phyloP scores from a whole-genome alignment of 164 flowering plant species.

The Magnolia kwangsiensis region DNA sequence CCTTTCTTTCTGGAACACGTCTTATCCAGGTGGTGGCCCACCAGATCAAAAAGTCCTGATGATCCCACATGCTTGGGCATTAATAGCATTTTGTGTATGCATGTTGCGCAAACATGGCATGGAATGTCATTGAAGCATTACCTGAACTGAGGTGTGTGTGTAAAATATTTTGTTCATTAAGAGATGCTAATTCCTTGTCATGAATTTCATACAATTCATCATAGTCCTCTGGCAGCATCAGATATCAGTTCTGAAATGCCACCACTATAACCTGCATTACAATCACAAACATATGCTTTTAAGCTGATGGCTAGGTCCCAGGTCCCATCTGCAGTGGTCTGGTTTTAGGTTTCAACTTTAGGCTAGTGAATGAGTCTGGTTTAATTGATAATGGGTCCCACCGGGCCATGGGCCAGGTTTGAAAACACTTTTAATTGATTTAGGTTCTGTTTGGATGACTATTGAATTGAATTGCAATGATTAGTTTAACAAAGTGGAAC shows the following conservation, averaged over 20 bases:
- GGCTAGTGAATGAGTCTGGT: neutral
- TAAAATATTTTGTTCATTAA: constrained; percentile 22
- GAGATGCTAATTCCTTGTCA: constrained; percentile 23
- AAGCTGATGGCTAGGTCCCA: neutral
- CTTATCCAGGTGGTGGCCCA: too few species aligned
- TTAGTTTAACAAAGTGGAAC: too few species aligned
- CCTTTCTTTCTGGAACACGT: too few species aligned
- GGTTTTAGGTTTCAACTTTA: neutral
- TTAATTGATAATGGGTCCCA: neutral
- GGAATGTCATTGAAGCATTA: constrained; percentile 1
- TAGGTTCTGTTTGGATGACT: too few species aligned
- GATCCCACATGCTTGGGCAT: too few species aligned
- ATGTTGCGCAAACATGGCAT: too few species aligned
- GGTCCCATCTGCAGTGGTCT: neutral
- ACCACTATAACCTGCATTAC: constrained; percentile 45
- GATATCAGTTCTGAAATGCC: constrained; percentile 38
- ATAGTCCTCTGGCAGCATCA: constrained; percentile 34
- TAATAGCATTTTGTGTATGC: too few species aligned
- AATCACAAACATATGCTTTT: neutral
- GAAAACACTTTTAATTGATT: neutral
- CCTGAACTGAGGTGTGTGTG: constrained; percentile 61
- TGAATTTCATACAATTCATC: constrained; percentile 43
- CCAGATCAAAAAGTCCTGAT: too few species aligned
- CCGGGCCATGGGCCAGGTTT: neutral
- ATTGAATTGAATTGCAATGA: too few species aligned